Base-by-base conservation (phyloP, 495 filamentous ascomycete genomes). In the Neurospora cerealis region DNA sequence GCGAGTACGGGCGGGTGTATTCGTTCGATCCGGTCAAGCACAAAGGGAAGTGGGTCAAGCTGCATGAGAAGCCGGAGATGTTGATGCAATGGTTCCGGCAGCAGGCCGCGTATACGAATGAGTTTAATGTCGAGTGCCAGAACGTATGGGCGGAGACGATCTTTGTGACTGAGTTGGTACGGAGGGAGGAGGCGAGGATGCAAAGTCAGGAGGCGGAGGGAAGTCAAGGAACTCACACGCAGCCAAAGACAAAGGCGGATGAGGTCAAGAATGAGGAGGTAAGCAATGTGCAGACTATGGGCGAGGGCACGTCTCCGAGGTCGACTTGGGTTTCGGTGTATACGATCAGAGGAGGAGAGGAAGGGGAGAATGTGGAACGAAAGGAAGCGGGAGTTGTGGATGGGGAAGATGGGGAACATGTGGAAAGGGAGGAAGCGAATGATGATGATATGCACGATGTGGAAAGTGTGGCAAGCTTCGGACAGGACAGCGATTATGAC, bases 51-150 rank as follows among this genome's bases (percentile, higher is more conserved):
- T 32, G 24, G 54, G 54, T 34, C 13, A 76, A 72, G 10, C 78
- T 84, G 74, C 78, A 81, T 28, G 78, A 81, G 75, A 80, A 83
- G 37, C 82, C 81, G 8, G 73, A 69, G 34, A 66, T 78, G 54
- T 76, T 81, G 77, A 77, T 46, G 74, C 34, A 13, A 0, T 81
- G 82, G 69, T 83, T 84, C 42, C 54, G 28, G 0, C 38, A 73
- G 72, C 77, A 77, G 38, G 80, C 78, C 4, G 73, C 71, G 1
- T 79, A 80, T 69, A 83, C 81, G 0, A 82, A 83, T 34, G 77
- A 81, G 37, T 77, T 77, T 10, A 78, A 84, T 48, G 73, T 84
- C 7, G 34, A 60, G 73, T 69, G 70, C 37, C 81, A 83, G 73
- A 83, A 81, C 28, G 76, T 77, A 10, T 46, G 70, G 28, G 81